Evolutionary conservation across 73 alveolate genomes (phyloP), one percentile per base, ranked within the genome.

Genomic region (Tetrahymena borealis): DNA sequence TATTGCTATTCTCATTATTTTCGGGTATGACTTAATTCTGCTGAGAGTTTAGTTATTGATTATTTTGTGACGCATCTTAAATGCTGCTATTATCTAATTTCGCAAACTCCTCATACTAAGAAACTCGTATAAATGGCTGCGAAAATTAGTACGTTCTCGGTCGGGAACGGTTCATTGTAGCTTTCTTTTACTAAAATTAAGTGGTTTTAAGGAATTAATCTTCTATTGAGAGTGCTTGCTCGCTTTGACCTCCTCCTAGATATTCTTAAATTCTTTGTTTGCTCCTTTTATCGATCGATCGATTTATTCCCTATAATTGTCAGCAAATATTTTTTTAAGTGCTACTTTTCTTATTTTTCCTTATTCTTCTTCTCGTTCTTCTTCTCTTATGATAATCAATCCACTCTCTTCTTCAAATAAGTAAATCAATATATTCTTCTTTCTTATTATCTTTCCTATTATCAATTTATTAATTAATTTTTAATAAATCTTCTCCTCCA

Each of bases 251-350:
- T 60, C 28, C 85, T 60, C 28, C 85, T 35, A 24, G n/a, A n/a
- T n/a, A n/a, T n/a, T n/a, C n/a, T n/a, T 24, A 60, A 60, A 60
- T 10, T 60, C 85, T 60, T 60, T 60, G 85, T 60, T 24, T 32
- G 85, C 85, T 60, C 85, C 85, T 60, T 35, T 60, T n/a, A n/a
- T n/a, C n/a, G n/a, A n/a, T n/a, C n/a, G n/a, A n/a, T 60, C 85
- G 85, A 60, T 60, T 60, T 60, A 60, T 60, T 60, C 85, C 85
- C 85, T 60, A 60, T 60, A 60, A 60, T 60, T 60, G 85, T 35
- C 85, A 60, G 85, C 85, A 60, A 60, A 24, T 60, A 60, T 60
- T 60, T n/a, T n/a, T 60, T 60, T 60, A 60, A 60, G 85, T 60
- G 85, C 85, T 60, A 60, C 85, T 60, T 60, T 60, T 60, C 85